Evolutionary conservation across 2,329 filamentous ascomycete genomes (phyloP).

Genomic region (Aspergillus texensis): DNA sequence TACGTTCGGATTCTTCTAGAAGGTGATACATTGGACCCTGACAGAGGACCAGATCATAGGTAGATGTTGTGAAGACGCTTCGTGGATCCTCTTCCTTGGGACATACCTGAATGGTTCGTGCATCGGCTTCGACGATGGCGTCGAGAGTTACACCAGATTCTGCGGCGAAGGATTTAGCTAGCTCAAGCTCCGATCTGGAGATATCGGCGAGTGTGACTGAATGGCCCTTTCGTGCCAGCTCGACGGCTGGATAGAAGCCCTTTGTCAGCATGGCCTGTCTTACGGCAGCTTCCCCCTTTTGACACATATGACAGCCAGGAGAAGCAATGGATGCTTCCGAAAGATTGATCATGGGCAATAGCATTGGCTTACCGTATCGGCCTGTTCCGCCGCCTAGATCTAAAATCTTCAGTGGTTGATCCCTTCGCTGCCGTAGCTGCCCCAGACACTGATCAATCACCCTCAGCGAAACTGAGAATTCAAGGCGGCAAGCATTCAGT

Average conservation of each 20-base stretch:
- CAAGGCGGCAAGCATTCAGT: not conserved
- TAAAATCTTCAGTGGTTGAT: not conserved
- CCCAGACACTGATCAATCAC: not conserved
- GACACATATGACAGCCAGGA: too few relatives aligned
- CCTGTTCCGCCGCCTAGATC: conserved; percentile 3
- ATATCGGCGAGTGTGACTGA: not conserved
- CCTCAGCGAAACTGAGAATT: not conserved
- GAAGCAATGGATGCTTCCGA: not conserved
- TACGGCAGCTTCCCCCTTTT: too few relatives aligned
- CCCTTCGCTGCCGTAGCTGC: not conserved
- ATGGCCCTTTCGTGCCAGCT: conserved; percentile 1
- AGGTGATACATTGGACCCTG: conserved; percentile 5
- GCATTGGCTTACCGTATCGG: not conserved
- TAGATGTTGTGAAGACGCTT: not conserved
- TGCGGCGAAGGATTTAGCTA: not conserved
- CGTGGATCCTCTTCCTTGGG: not conserved
- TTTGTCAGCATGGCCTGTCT: not conserved
- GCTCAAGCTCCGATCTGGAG: not conserved
- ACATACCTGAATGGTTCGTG: not conserved
- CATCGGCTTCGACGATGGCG: not conserved
- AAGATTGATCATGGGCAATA: not conserved
- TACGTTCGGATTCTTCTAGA: conserved; percentile 1
- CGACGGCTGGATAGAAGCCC: not conserved
- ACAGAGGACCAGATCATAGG: conserved; percentile 2
- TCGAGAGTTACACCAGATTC: not conserved